phyloP scores from a whole-genome alignment of 176 grass and related monocot genomes.

The Chloris gayana region DNA sequence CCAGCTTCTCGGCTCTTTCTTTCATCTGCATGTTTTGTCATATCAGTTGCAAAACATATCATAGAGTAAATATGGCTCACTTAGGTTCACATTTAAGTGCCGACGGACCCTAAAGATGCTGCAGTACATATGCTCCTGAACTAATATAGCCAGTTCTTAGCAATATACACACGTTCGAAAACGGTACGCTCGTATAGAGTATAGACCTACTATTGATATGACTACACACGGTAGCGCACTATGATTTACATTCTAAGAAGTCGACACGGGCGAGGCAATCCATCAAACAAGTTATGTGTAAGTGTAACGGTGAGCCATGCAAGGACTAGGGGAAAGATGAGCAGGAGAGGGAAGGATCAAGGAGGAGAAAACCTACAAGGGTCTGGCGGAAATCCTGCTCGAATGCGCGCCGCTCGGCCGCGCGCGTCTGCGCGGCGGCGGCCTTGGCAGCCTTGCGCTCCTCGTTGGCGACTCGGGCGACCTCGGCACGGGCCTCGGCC shows the following conservation, averaged over 20 bases:
- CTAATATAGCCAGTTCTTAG: neutral
- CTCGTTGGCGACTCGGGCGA: constrained; percentile 67
- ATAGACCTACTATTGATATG: neutral
- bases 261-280: neutral
- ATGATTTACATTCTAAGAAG: neutral
- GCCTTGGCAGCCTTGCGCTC: constrained; percentile 80
- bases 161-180: neutral
- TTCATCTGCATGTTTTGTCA: constrained; percentile 56
- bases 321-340: neutral
- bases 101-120: neutral
- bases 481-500: constrained; percentile 75
- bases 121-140: neutral
- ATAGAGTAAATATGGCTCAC: neutral
- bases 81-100: neutral
- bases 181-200: neutral
- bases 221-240: neutral
- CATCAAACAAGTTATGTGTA: constrained; percentile 28
- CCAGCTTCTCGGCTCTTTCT: constrained; percentile 86
- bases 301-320: neutral
- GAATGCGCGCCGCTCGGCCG: constrained; percentile 65
- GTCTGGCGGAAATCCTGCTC: constrained; percentile 76
- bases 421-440: constrained; percentile 70
- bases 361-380: constrained; percentile 45
- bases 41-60: neutral
- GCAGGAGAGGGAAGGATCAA: neutral